Evolutionary conservation across 2,329 filamentous ascomycete species (phyloP).

Genomic region (Teratosphaeria pseudoeucalypti): DNA sequence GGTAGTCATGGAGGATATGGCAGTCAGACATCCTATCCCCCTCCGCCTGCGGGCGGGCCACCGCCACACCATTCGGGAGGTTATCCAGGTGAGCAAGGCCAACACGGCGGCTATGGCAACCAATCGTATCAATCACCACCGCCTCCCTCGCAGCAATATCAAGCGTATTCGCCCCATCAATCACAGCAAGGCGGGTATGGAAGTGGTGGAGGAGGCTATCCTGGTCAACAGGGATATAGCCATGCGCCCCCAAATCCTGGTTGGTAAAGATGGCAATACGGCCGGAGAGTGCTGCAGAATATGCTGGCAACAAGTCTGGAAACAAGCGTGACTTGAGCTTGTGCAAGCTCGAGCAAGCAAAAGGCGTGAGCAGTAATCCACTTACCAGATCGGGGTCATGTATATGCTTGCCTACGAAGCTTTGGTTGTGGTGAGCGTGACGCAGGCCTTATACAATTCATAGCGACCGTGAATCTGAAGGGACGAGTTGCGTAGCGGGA

Average conservation of each 20-base stretch:
- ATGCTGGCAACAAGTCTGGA: not conserved
- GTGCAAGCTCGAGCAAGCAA: too few relatives aligned
- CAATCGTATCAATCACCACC: conserved; percentile 4
- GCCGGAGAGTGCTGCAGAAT: too few relatives aligned
- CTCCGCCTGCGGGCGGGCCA: not conserved
- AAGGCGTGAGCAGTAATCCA: too few relatives aligned
- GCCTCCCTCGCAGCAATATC: conserved; percentile 10
- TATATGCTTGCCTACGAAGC: not conserved
- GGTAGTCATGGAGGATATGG: conserved; percentile 13
- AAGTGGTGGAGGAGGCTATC: conserved; percentile 4
- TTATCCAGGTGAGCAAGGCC: conserved; percentile 3
- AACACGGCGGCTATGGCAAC: not conserved
- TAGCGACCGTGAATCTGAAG: too few relatives aligned
- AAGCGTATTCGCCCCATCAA: conserved; percentile 7
- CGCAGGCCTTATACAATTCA: too few relatives aligned
- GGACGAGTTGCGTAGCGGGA: too few relatives aligned
- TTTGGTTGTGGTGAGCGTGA: too few relatives aligned
- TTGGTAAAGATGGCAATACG: conserved; percentile 9
- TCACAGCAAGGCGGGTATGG: conserved; percentile 12
- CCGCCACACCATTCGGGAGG: not conserved
- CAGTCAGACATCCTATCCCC: not conserved
- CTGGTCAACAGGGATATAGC: conserved; percentile 8
- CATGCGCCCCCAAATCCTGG: conserved; percentile 17
- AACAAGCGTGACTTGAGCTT: not conserved
- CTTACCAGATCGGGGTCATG: too few relatives aligned